Evolutionary conservation across 192 early-diverging fungal species (phyloP).

Genomic region (Chytriomyces sp.): DNA sequence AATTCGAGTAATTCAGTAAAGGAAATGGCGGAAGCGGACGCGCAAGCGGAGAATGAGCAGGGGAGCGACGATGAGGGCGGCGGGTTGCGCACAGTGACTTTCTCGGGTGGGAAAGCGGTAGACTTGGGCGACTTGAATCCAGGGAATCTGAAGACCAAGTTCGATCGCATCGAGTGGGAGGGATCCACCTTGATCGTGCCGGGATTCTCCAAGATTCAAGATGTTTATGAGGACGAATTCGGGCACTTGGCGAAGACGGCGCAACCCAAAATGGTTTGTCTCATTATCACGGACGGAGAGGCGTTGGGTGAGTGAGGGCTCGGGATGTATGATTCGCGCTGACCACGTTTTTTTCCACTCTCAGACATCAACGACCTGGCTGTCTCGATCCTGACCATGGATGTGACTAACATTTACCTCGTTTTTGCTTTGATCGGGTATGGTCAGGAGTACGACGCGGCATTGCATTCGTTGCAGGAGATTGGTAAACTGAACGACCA

Average conservation of each 20-base stretch:
- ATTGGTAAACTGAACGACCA: slow-evolving; percentile 9
- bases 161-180: background rate
- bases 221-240: slow-evolving; percentile 9
- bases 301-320: background rate
- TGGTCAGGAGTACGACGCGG: slow-evolving; percentile 1
- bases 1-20: background rate
- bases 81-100: slow-evolving; percentile 7
- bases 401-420: background rate
- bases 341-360: too few species aligned
- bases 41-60: slow-evolving; percentile 4
- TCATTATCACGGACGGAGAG: slow-evolving; percentile 11
- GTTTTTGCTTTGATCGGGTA: slow-evolving; percentile 11
- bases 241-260: background rate
- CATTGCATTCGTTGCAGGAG: background rate
- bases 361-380: slow-evolving; percentile 8
- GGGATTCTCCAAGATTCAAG: slow-evolving; percentile 1
- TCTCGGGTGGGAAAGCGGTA: background rate
- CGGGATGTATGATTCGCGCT: background rate
- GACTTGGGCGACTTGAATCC: slow-evolving; percentile 8
- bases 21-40: background rate
- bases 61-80: slow-evolving; percentile 6
- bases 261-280: background rate
- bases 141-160: background rate
- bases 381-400: slow-evolving; percentile 11
- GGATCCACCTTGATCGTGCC: background rate